Evolutionary conservation across 208 protist species (phyloP).

Genomic region (Kentomonas sorsogonicus): DNA sequence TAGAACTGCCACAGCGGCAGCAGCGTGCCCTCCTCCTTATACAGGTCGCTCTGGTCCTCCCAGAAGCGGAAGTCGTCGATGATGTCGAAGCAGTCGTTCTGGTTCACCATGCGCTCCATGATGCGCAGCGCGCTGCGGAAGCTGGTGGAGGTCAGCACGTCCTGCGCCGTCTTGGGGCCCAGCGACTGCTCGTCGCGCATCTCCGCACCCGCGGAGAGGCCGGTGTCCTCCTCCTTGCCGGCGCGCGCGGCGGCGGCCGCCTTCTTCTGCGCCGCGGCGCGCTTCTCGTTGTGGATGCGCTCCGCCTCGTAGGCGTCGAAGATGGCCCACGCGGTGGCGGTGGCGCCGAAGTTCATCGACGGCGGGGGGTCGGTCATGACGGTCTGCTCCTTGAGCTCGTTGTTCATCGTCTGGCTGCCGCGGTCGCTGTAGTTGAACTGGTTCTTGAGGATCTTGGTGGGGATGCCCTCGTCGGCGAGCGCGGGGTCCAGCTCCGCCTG

Average conservation of each 20-base stretch:
- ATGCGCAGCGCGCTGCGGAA: conserved; percentile 80
- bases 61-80: conserved; percentile 97
- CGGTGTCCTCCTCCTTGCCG: conserved; percentile 72
- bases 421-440: conserved; percentile 98
- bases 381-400: conserved; percentile 60
- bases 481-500: conserved; percentile 84
- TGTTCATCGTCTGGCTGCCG: conserved; percentile 95
- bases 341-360: conserved; percentile 74
- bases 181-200: conserved; percentile 18
- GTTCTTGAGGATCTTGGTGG: conserved; percentile 92
- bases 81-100: conserved; percentile 96
- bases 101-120: conserved; percentile 97
- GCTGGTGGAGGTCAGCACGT: conserved; percentile 51
- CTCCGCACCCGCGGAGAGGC: conserved; percentile 17
- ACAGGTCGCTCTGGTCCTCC: conserved; percentile 94
- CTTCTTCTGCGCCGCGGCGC: conserved; percentile 63
- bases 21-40: conserved; percentile 92
- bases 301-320: conserved; percentile 95
- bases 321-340: conserved; percentile 93
- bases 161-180: conserved; percentile 33
- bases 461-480: conserved; percentile 72
- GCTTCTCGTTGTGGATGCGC: conserved; percentile 76
- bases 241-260: conserved; percentile 44
- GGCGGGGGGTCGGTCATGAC: conserved; percentile 93
- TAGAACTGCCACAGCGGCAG: conserved; percentile 96